These are phyloP conservation scores for Atkinsonella hypoxylon DNA, from an alignment of 2,329 filamentous ascomycete genomes.

Conservation along the genomic window DNA sequence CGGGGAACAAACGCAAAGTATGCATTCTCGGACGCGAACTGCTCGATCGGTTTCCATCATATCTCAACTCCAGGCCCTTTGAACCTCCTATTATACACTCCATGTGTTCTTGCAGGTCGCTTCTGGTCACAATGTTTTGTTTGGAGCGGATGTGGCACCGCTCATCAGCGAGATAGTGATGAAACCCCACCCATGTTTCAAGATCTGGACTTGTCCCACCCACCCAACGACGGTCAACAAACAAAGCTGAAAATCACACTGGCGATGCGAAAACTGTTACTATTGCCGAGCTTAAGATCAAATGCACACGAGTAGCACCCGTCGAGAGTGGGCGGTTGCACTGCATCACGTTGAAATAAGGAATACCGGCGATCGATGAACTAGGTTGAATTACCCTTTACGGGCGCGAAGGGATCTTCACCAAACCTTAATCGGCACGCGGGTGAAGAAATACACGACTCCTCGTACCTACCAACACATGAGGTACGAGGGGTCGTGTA, in stretches of 20 bases:
- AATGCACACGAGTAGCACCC: background rate
- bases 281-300: background rate
- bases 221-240: background rate
- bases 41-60: background rate
- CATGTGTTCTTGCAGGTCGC: background rate
- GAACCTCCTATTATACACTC: too few species aligned
- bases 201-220: conserved; percentile 4
- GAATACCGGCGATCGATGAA: background rate
- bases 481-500: too few species aligned
- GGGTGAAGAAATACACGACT: too few species aligned
- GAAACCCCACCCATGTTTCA: conserved; percentile 9
- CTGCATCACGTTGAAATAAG: background rate
- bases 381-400: background rate
- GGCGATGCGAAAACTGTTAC: background rate
- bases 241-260: background rate
- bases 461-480: too few species aligned
- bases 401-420: too few species aligned
- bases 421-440: too few species aligned
- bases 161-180: background rate
- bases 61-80: too few species aligned
- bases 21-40: background rate
- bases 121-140: background rate
- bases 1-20: background rate
- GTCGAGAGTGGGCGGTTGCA: too few species aligned
- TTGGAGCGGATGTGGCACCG: background rate